Base-by-base conservation (phyloP, 495 filamentous ascomycete genomes). In the Aspergillus ellipticus region DNA sequence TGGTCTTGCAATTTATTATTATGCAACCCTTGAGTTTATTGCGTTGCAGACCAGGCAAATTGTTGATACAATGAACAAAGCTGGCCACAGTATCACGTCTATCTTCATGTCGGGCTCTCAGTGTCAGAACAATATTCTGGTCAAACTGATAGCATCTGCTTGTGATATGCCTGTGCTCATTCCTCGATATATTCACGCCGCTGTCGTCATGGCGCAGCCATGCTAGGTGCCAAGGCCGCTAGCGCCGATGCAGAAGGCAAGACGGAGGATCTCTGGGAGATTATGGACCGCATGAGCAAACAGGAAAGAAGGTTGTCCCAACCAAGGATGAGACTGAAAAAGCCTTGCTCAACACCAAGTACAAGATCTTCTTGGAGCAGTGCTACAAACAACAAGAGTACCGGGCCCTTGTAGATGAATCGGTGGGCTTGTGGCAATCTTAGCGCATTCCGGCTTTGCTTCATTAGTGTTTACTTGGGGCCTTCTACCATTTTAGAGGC, bases 31-130 rank as follows among this genome's bases (percentile, higher is more conserved):
- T 80, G 94, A 98, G 72, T 98, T 97, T 70, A 97, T 98, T 60
- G 92, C 92, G 5, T 79, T 97, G 64, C 94, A 98, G 72, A 97
- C 94, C 2, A 83, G 89, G 41, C 94, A 98, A 66, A 98, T 98
- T 64, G 82, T 97, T 56, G 89, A 95, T 63, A 82, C 88, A 4
- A 95, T 97, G 89, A 97, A 96, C 74, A 69, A 78, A 13, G 74
- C 86, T 13, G 93, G 93, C 29, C 94, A 97, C 68, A 70, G 75
- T 42, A 93, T 97, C 70, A 81, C 76, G 43, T 93, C 89, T 49
- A 96, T 98, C 70, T 98, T 97, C 80, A 96, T 98, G 94, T 95
- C 89, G 16, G 94, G 94, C 54, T 92, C 89, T 20, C 94, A 97
- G 66, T 98, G 94, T 76, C 92, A 96, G 70, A 98, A 98, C 68